A percentile compares a stretch with the other conserved stretches of the same genome.
Evolutionary conservation across 495 filamentous ascomycete genomes (phyloP).

Genomic region (Neurospora pannonica): DNA sequence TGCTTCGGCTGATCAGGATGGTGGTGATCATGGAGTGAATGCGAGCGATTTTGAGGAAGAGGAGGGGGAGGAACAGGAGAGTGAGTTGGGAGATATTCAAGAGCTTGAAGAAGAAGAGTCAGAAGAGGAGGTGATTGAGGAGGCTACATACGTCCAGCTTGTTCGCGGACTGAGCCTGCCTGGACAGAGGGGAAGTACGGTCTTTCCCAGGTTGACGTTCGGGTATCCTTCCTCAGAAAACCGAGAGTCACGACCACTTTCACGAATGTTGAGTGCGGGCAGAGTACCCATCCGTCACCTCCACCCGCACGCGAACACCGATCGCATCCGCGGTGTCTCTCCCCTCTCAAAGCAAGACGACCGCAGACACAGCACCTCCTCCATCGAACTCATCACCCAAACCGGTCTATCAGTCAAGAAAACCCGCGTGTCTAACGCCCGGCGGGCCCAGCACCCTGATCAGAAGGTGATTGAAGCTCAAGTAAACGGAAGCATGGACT

Average conservation of each 20-base stretch:
- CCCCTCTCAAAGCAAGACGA: neutral
- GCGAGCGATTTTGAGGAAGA: neutral
- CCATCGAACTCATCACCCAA: conserved; percentile 11
- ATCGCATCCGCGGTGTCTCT: neutral
- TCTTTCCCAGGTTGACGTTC: neutral
- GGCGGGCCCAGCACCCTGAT: neutral
- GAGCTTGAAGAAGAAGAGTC: neutral
- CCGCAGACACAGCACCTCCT: conserved; percentile 1
- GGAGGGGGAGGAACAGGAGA: neutral
- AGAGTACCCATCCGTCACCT: neutral
- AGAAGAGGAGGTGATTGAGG: conserved; percentile 2
- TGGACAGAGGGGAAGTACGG: neutral
- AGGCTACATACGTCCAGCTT: conserved; percentile 8
- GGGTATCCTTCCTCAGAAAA: neutral
- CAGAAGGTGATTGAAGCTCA: neutral
- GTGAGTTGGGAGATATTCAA: neutral
- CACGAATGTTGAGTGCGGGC: neutral
- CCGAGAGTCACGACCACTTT: neutral
- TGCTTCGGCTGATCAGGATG: conserved; percentile 15
- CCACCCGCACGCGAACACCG: neutral
- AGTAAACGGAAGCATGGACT: conserved; percentile 10
- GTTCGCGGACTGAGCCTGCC: conserved; percentile 7
- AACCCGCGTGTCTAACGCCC: conserved; percentile 6
- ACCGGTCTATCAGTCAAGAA: conserved; percentile 12
- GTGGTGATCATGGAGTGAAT: neutral